A percentile compares a stretch with the other conserved stretches of the same genome.
These are phyloP conservation scores for Metarhizium sp. DNA, from an alignment of 2,329 filamentous ascomycete genomes.

Conservation along the genomic window DNA sequence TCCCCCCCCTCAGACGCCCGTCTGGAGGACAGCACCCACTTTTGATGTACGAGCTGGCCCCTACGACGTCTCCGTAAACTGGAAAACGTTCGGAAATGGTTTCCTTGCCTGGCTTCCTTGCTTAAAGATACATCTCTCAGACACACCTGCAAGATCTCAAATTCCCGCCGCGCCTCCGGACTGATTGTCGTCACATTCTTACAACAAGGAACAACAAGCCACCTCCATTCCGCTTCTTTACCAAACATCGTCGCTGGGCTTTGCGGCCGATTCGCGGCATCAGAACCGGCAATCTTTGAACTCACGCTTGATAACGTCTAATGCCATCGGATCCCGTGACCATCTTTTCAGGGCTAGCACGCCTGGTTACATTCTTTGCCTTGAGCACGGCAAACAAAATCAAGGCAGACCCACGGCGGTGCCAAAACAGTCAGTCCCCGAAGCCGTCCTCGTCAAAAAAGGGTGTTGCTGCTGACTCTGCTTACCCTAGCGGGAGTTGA, in stretches of 20 bases:
- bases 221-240: neutral
- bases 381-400: neutral
- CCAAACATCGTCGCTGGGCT: neutral
- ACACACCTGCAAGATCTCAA: neutral
- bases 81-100: neutral
- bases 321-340: neutral
- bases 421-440: neutral
- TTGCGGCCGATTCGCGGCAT: neutral
- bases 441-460: neutral
- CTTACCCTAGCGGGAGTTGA: neutral
- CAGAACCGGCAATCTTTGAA: neutral
- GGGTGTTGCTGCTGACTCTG: neutral
- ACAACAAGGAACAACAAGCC: neutral
- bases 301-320: neutral
- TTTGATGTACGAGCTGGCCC: neutral
- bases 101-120: neutral
- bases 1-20: neutral
- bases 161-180: neutral
- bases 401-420: neutral
- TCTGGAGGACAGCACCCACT: constrained; percentile 3
- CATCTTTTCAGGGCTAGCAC: neutral
- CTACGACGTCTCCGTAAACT: neutral
- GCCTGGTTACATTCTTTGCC: neutral
- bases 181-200: neutral
- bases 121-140: constrained; percentile 1